Percentiles rank a stretch among this genome's conserved stretches.
Conservation (phyloP, 73 alveolate genomes). For the Symbiodinium natans region DNA sequence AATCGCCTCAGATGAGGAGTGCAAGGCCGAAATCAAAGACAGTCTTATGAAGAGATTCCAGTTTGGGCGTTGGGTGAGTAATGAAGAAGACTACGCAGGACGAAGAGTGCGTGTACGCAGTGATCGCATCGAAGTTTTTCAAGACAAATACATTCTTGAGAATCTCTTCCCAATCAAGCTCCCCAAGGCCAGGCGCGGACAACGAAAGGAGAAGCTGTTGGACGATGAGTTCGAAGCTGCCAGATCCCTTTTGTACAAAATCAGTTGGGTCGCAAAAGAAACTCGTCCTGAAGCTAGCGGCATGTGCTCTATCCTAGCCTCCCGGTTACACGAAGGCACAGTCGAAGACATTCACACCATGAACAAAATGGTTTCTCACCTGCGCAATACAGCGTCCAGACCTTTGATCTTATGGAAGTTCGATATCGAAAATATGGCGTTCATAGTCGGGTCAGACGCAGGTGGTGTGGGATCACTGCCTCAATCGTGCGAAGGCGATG, state of each 20-base stretch:
- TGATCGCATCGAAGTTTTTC: background rate
- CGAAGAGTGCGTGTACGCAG: background rate
- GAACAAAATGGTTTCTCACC: constrained; percentile 7
- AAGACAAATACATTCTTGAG: constrained; percentile 37
- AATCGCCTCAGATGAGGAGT: background rate
- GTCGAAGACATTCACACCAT: background rate
- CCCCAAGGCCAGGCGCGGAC: background rate
- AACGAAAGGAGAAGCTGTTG: background rate
- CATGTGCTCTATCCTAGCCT: background rate
- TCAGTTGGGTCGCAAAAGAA: constrained; percentile 1
- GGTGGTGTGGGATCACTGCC: background rate
- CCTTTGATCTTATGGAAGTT: background rate
- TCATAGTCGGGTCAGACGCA: constrained; percentile 9
- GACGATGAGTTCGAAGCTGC: constrained; percentile 12
- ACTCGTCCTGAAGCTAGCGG: constrained; percentile 30
- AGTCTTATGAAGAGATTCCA: background rate
- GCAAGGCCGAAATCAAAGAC: background rate
- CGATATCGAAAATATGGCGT: background rate
- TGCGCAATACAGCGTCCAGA: background rate
- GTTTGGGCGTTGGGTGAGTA: background rate
- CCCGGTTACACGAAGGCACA: background rate
- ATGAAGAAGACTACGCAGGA: background rate
- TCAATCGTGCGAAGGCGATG: background rate
- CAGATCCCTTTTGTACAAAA: background rate
- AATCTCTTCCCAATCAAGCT: background rate